Evolutionary conservation across 2,329 filamentous ascomycete genomes (phyloP).

Genomic region (Leptosphaerulina australis): DNA sequence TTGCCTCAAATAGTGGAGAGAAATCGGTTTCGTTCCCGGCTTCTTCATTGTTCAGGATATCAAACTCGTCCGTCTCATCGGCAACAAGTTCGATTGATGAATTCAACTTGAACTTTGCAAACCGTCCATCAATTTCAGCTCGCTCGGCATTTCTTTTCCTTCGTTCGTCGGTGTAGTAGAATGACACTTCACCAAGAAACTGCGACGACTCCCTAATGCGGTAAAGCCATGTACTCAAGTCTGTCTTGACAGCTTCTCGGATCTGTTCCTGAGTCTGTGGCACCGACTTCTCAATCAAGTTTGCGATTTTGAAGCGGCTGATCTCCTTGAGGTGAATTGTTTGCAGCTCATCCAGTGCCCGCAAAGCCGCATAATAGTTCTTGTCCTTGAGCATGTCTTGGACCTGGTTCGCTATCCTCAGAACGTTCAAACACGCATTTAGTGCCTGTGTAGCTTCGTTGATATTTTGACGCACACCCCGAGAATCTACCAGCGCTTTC

Average conservation of each 20-base stretch:
- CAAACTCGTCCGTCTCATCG: slow-evolving; percentile 94
- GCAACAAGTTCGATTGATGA: slow-evolving; percentile 94
- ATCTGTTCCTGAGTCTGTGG: slow-evolving; percentile 91
- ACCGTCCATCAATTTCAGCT: slow-evolving; percentile 73
- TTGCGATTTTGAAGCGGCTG: slow-evolving; percentile 91
- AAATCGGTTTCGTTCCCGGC: slow-evolving; percentile 89
- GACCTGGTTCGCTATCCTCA: slow-evolving; percentile 91
- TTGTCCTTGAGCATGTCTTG: slow-evolving; percentile 91
- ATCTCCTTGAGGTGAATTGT: slow-evolving; percentile 95
- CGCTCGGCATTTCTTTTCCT: slow-evolving; percentile 83
- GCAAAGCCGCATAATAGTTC: slow-evolving; percentile 92
- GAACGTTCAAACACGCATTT: slow-evolving; percentile 87
- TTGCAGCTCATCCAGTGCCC: slow-evolving; percentile 92
- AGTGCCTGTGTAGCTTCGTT: slow-evolving; percentile 88
- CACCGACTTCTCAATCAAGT: slow-evolving; percentile 94
- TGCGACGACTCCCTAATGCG: slow-evolving; percentile 95
- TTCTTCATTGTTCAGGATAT: slow-evolving; percentile 87
- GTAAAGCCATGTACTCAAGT: slow-evolving; percentile 96
- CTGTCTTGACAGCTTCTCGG: slow-evolving; percentile 94
- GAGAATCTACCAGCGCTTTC: slow-evolving; percentile 88
- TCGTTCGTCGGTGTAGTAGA: slow-evolving; percentile 92
- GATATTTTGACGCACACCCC: slow-evolving; percentile 91
- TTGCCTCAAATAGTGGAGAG: slow-evolving; percentile 87
- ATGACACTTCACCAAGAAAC: slow-evolving; percentile 92
- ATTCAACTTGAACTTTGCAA: slow-evolving; percentile 87